A percentile compares a stretch with the other conserved stretches of the same genome.
These are phyloP conservation scores for Cladosporium austrohemisphaericum DNA, from an alignment of 2,329 filamentous ascomycete genomes.

Conservation along the genomic window DNA sequence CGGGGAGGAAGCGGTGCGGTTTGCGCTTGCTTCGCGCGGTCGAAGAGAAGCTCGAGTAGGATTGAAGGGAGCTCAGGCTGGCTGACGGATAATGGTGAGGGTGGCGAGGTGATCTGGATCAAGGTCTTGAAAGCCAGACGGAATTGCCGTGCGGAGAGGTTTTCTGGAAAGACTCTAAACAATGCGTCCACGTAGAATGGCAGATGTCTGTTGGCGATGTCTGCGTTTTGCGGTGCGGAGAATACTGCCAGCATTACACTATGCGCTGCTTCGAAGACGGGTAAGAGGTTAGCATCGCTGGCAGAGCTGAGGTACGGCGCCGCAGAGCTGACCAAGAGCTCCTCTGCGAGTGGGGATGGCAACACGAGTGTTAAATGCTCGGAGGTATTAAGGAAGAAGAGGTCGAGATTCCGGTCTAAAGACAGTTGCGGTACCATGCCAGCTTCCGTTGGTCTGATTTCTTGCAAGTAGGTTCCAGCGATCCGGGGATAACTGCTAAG, in stretches of 20 bases:
- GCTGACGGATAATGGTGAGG: slow-evolving; percentile 66
- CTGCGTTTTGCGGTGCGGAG: slow-evolving; percentile 71
- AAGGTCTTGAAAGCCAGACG: slow-evolving; percentile 82
- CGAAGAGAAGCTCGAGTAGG: slow-evolving; percentile 71
- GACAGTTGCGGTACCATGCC: slow-evolving; percentile 60
- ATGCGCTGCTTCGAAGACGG: slow-evolving; percentile 86
- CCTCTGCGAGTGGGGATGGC: slow-evolving; percentile 63
- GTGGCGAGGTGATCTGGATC: slow-evolving; percentile 75
- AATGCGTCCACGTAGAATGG: slow-evolving; percentile 82
- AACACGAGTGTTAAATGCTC: slow-evolving; percentile 77
- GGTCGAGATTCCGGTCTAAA: slow-evolving; percentile 68
- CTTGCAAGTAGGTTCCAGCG: slow-evolving; percentile 62
- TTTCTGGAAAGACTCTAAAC: slow-evolving; percentile 71
- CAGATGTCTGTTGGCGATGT: slow-evolving; percentile 66
- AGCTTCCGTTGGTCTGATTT: slow-evolving; percentile 55
- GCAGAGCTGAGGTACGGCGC: slow-evolving; percentile 67
- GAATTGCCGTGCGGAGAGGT: slow-evolving; percentile 80
- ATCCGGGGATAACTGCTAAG: slow-evolving; percentile 67
- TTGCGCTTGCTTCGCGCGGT: slow-evolving; percentile 57
- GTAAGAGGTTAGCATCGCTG: slow-evolving; percentile 54
- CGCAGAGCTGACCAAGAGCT: slow-evolving; percentile 69
- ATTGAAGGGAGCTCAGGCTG: slow-evolving; percentile 77
- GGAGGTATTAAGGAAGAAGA: slow-evolving; percentile 82
- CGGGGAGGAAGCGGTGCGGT: slow-evolving; percentile 37
- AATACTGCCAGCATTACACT: slow-evolving; percentile 76